phyloP scores from a whole-genome alignment of 176 grass and related monocot genomes.

The Lolium rigidum region DNA sequence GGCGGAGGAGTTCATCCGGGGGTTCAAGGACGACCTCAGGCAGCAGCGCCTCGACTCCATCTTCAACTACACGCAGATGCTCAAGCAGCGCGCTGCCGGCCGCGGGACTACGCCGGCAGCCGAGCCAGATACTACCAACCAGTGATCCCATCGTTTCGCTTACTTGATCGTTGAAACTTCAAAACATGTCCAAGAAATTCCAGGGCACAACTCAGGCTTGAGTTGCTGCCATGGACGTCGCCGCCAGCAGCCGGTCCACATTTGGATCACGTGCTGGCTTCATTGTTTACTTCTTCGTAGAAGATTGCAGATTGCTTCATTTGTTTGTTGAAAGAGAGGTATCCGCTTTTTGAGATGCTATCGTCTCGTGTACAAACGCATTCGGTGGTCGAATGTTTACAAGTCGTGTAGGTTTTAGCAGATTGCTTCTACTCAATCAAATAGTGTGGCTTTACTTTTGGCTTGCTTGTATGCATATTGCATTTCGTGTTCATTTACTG shows the following conservation, averaged over 20 bases:
- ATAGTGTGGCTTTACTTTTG: not conserved
- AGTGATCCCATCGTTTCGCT: not conserved
- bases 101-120: not conserved
- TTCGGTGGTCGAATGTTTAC: not conserved
- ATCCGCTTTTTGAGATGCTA: not conserved
- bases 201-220: not conserved
- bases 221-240: not conserved
- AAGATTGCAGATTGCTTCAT: too few species aligned
- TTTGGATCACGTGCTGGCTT: too few species aligned
- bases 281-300: too few species aligned
- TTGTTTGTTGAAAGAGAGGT: not conserved
- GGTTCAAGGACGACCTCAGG: constrained; percentile 40
- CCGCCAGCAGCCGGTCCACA: too few species aligned
- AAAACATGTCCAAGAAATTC: too few species aligned
- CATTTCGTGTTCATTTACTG: not conserved
- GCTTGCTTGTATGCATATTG: not conserved
- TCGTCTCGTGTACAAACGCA: not conserved
- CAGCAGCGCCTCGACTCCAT: constrained; percentile 62
- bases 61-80: constrained; percentile 67
- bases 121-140: not conserved
- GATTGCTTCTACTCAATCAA: not conserved
- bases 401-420: not conserved
- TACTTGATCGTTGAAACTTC: not conserved
- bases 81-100: constrained; percentile 43
- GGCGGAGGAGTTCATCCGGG: constrained; percentile 43